Evolutionary conservation across 805 yeast species (phyloP).

Genomic region (Scheffersomyces coipomensis): DNA sequence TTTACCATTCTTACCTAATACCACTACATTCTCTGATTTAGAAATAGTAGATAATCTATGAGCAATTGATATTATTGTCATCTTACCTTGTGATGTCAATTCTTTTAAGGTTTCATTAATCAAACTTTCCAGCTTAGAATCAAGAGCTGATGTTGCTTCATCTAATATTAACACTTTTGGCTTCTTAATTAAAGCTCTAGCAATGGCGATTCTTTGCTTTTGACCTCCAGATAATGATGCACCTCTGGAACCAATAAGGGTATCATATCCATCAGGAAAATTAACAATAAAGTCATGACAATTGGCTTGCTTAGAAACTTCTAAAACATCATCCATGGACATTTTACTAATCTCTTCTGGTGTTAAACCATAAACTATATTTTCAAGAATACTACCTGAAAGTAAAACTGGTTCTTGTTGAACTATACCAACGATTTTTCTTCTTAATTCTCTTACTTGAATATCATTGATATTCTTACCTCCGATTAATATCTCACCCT

Average conservation of each 20-base stretch:
- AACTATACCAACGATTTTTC: conserved; percentile 52
- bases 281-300: conserved; percentile 55
- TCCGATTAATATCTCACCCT: conserved; percentile 51
- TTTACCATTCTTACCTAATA: conserved; percentile 39
- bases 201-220: conserved; percentile 75
- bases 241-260: conserved; percentile 55
- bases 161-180: conserved; percentile 65
- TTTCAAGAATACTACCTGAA: conserved; percentile 55
- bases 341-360: conserved; percentile 30
- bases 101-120: conserved; percentile 41
- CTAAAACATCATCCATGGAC: conserved; percentile 40
- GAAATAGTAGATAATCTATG: conserved; percentile 45
- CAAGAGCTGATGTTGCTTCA: conserved; percentile 69
- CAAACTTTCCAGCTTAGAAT: conserved; percentile 47
- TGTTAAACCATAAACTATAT: conserved; percentile 52
- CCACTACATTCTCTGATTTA: conserved; percentile 43
- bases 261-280: conserved; percentile 61
- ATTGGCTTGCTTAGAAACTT: conserved; percentile 52
- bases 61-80: conserved; percentile 45
- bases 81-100: conserved; percentile 34
- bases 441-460: conserved; percentile 50
- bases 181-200: conserved; percentile 66
- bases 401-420: conserved; percentile 63
- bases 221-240: conserved; percentile 71
- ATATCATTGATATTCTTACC: conserved; percentile 47